A percentile compares a stretch with the other conserved stretches of the same genome.
phyloP scores from a whole-genome alignment of 2,329 filamentous ascomycete species.

The Cordyceps cicadae region DNA sequence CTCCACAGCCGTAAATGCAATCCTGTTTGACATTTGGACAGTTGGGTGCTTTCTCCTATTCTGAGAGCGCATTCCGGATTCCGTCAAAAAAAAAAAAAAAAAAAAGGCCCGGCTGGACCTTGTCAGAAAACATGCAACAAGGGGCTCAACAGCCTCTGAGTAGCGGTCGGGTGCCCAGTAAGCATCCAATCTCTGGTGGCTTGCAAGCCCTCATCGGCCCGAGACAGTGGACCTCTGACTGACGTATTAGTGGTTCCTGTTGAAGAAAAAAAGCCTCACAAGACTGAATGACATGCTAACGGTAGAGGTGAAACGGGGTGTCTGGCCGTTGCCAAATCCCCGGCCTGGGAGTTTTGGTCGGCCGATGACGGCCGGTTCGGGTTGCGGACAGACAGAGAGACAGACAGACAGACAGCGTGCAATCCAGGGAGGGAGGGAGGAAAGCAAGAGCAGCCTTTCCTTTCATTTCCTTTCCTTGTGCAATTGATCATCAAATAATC shows the following conservation, averaged over 20 bases:
- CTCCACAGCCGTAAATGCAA: too few species aligned
- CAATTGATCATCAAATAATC: background rate
- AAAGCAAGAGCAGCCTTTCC: background rate
- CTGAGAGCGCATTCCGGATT: background rate
- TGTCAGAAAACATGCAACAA: background rate
- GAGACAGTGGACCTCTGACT: conserved; percentile 8
- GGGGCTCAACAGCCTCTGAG: background rate
- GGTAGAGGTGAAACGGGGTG: background rate
- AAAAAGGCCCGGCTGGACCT: background rate
- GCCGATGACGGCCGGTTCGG: too few species aligned
- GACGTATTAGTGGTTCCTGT: conserved; percentile 5
- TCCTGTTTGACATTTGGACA: too few species aligned
- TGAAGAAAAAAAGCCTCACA: conserved; percentile 1
- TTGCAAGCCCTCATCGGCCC: conserved; percentile 3
- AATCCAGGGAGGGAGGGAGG: background rate
- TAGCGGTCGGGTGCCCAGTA: background rate
- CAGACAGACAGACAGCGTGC: background rate
- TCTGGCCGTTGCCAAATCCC: background rate
- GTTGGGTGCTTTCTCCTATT: too few species aligned
- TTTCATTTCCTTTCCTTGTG: too few species aligned
- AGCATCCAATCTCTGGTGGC: conserved; percentile 7
- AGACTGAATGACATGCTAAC: background rate
- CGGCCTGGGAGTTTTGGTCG: background rate
- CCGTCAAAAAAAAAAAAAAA: background rate
- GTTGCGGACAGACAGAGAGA: background rate